Conservation (phyloP, 495 filamentous ascomycete genomes). For the Elaphomyces granulatus region DNA sequence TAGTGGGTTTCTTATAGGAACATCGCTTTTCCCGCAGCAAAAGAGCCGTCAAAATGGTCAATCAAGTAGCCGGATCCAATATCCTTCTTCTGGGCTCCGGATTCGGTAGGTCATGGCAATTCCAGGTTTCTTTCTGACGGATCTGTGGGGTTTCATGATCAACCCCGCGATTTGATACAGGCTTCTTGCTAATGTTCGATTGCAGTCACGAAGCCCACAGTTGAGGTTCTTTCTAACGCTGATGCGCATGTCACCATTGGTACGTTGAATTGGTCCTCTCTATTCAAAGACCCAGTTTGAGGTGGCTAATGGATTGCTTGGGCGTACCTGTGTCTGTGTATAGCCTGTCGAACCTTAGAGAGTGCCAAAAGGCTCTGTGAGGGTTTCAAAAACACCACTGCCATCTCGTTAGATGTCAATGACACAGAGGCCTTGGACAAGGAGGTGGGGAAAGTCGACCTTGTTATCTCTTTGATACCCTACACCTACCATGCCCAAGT, state of each 20-base stretch:
- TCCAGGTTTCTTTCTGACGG: no score
- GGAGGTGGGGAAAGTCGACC: slow-evolving; percentile 59
- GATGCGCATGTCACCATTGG: slow-evolving; percentile 73
- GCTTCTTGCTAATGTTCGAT: slow-evolving; percentile 6
- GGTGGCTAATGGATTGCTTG: not conserved
- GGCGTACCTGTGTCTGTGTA: slow-evolving; percentile 1
- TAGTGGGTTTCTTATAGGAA: no score
- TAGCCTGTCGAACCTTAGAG: slow-evolving; percentile 77
- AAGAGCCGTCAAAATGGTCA: slow-evolving; percentile 6
- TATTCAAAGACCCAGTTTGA: no score
- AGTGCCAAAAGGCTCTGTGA: slow-evolving; percentile 57
- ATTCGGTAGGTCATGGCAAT: slow-evolving; percentile 35
- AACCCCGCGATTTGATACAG: no score
- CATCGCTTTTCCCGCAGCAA: not conserved
- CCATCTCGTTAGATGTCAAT: slow-evolving; percentile 73
- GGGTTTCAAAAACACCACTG: slow-evolving; percentile 53
- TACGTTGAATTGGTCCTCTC: slow-evolving; percentile 28
- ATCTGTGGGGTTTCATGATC: not conserved
- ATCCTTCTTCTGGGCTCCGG: slow-evolving; percentile 65
- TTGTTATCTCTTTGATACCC: slow-evolving; percentile 75
- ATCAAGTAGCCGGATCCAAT: slow-evolving; percentile 32
- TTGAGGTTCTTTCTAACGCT: slow-evolving; percentile 60
- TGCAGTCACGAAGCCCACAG: slow-evolving; percentile 57
- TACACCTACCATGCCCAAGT: slow-evolving; percentile 85
- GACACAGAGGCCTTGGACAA: slow-evolving; percentile 60